Base-by-base conservation (phyloP, 2,329 filamentous ascomycete species). In the Paramyrothecium sp. region DNA sequence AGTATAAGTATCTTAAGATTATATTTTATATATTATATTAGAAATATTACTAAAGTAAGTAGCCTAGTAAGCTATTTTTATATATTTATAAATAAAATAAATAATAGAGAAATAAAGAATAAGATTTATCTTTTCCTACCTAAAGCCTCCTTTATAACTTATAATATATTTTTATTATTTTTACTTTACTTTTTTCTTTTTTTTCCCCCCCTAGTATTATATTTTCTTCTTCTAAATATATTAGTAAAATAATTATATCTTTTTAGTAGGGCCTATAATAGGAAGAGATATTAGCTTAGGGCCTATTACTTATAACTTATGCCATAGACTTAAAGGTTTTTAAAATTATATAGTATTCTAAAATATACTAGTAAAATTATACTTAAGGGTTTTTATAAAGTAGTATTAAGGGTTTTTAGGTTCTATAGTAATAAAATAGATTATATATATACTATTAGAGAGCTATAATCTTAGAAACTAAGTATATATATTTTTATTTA, bases 11-110 rank as follows among this genome's bases (percentile, higher is more conserved):
- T n/a, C n/a, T n/a, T n/a, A n/a, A n/a, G n/a, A n/a, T 10, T 19
- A 48, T 48, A 19, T 41, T 41, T 41, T 41, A 48, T n/a, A n/a
- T n/a, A n/a, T n/a, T n/a, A 8, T 19, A n/a, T n/a, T n/a, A n/a
- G n/a, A n/a, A n/a, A n/a, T n/a, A n/a, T n/a, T n/a, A n/a, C n/a
- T n/a, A n/a, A n/a, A n/a, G n/a, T n/a, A n/a, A n/a, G n/a, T n/a
- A n/a, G n/a, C n/a, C n/a, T n/a, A n/a, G n/a, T n/a, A 48, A 48
- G 44, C n/a, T 48, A 48, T 48, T 48, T n/a, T 48, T 48, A 48
- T 10, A 48, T n/a, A 19, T 48, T 7, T 8, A 7, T 19, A 8
- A 8, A 48, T 8, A 48, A n/a, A 19, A 48, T 48, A 19, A 8
- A 19, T 48, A 8, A 19, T 48, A 19, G 21, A 19, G 7, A 19